Conservation (phyloP, 805 yeast species). For the Saccharomycopsis fodiens region DNA sequence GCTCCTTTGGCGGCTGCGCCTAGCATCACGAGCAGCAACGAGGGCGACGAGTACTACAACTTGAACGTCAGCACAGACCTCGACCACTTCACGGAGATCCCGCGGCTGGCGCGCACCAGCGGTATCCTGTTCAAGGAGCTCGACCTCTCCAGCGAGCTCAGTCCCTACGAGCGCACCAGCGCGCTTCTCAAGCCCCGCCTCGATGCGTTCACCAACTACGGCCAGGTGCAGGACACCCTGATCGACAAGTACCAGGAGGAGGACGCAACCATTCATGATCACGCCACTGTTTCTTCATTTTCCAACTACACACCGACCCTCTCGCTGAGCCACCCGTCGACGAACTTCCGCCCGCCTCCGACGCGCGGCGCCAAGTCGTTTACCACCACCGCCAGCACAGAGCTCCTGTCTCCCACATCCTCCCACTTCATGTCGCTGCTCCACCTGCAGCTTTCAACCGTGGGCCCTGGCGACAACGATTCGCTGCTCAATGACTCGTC, state of each 20-base stretch:
- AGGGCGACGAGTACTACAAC: conserved; percentile 14
- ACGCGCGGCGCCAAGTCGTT: not conserved
- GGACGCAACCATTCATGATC: not conserved
- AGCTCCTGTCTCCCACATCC: not conserved
- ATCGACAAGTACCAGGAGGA: not conserved
- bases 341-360: no score
- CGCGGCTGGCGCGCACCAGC: no score
- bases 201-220: not conserved
- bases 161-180: no score
- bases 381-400: not conserved
- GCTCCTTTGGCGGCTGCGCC: not conserved
- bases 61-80: conserved; percentile 16
- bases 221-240: not conserved
- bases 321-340: no score
- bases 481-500: not conserved
- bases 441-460: conserved; percentile 7
- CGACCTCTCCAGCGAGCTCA: no score
- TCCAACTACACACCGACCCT: no score
- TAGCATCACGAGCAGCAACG: conserved; percentile 9
- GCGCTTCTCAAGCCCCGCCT: no score
- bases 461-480: not conserved
- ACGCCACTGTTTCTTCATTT: not conserved
- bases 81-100: conserved; percentile 1
- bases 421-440: conserved; percentile 1
- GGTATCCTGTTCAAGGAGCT: no score